Conservation (phyloP, 345 rosid genomes). For the Ceriops decandra region DNA sequence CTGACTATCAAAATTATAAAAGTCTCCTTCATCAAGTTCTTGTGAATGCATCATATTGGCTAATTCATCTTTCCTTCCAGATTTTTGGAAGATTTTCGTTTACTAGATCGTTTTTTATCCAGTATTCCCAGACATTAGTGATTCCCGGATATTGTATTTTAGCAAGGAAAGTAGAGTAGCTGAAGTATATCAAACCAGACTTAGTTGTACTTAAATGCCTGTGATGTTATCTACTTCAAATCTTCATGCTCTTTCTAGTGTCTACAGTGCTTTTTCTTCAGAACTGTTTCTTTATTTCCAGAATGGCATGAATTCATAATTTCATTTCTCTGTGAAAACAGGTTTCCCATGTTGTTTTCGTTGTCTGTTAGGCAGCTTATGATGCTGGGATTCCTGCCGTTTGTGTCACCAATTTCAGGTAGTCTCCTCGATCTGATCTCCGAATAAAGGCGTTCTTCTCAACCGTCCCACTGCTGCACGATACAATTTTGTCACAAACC, state of each 20-base stretch:
- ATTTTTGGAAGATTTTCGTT: neutral
- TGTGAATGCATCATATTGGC: neutral
- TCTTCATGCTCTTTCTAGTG: neutral
- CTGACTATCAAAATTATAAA: no score
- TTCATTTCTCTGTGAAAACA: slow-evolving; percentile 17
- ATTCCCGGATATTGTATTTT: slow-evolving; percentile 75
- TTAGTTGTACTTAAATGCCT: slow-evolving; percentile 56
- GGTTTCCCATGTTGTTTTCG: slow-evolving; percentile 97
- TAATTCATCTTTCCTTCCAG: neutral
- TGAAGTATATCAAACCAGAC: slow-evolving; percentile 80
- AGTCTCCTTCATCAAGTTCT: neutral
- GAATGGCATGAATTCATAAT: no score
- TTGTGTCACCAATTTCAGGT: slow-evolving; percentile 98
- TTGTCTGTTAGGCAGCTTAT: slow-evolving; percentile 92
- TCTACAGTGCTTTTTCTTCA: neutral
- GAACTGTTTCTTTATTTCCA: neutral
- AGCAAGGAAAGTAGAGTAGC: slow-evolving; percentile 79
- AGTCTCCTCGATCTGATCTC: neutral
- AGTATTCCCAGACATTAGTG: slow-evolving; percentile 95
- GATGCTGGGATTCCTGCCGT: slow-evolving; percentile 96
- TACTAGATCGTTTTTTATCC: slow-evolving; percentile 1
- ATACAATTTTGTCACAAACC: no score
- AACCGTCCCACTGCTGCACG: neutral
- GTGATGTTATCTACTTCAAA: neutral
- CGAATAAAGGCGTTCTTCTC: neutral